A percentile compares a stretch with the other conserved stretches of the same genome.
phyloP scores from a whole-genome alignment of 805 yeast species.

The Candida verbasci region DNA sequence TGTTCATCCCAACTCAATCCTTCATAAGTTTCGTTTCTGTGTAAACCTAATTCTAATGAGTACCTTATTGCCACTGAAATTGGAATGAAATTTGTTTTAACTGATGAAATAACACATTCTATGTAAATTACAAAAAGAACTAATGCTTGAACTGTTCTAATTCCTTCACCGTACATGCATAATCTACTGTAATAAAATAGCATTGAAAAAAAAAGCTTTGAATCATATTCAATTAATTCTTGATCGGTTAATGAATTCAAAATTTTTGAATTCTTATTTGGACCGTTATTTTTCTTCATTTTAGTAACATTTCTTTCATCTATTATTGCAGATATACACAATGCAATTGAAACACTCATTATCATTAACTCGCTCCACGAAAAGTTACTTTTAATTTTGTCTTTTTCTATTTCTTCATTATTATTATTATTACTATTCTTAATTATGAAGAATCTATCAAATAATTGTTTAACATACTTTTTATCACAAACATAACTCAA shows the following conservation, averaged over 20 bases:
- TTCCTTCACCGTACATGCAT: constrained; percentile 44
- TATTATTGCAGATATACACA: constrained; percentile 21
- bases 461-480: constrained; percentile 14
- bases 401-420: not conserved
- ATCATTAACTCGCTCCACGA: constrained; percentile 28
- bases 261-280: constrained; percentile 3
- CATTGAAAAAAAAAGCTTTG: constrained; percentile 22
- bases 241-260: constrained; percentile 5
- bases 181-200: constrained; percentile 50
- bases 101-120: constrained; percentile 23
- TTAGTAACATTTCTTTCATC: constrained; percentile 11
- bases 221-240: constrained; percentile 17
- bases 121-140: constrained; percentile 42
- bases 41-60: constrained; percentile 40
- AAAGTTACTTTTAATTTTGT: constrained; percentile 10
- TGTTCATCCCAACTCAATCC: constrained; percentile 21
- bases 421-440: constrained; percentile 5
- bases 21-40: constrained; percentile 25
- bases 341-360: constrained; percentile 24
- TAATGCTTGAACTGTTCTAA: constrained; percentile 48
- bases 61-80: constrained; percentile 31
- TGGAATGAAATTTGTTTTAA: constrained; percentile 26
- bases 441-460: constrained; percentile 17
- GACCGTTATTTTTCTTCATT: not conserved
- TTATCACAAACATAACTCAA: constrained; percentile 17